Evolutionary conservation across 2,329 filamentous ascomycete species (phyloP).

Genomic region (Paraphoma chrysanthemicola): DNA sequence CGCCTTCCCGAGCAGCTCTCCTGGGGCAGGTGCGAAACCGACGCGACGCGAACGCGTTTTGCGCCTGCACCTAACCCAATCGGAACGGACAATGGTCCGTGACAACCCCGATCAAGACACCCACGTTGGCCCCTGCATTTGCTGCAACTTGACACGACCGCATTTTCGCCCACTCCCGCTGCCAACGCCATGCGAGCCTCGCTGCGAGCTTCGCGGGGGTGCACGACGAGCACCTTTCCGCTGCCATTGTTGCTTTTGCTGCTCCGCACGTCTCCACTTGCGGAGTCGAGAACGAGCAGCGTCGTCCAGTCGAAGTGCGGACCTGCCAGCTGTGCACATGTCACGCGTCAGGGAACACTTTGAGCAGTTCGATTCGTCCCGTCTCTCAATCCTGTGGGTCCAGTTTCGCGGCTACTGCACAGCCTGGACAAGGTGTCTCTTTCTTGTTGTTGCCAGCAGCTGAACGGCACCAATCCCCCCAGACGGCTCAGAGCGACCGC

Average conservation of each 20-base stretch:
- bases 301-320: slow-evolving; percentile 2
- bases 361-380: slow-evolving; percentile 30
- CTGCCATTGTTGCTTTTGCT: slow-evolving; percentile 17
- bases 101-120: slow-evolving; percentile 3
- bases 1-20: slow-evolving; percentile 8
- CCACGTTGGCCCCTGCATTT: slow-evolving; percentile 29
- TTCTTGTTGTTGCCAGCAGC: neutral
- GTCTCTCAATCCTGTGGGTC: slow-evolving; percentile 19
- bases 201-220: slow-evolving; percentile 6
- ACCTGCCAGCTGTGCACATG: slow-evolving; percentile 21
- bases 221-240: slow-evolving; percentile 8
- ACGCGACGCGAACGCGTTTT: slow-evolving; percentile 28
- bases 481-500: neutral
- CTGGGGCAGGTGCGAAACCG: slow-evolving; percentile 9
- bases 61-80: slow-evolving; percentile 13
- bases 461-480: slow-evolving; percentile 7
- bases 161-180: slow-evolving; percentile 23
- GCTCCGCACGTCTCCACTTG: slow-evolving; percentile 17
- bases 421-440: slow-evolving; percentile 8
- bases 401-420: slow-evolving; percentile 23
- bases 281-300: slow-evolving; percentile 24
- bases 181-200: slow-evolving; percentile 14
- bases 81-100: slow-evolving; percentile 10
- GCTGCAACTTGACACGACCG: slow-evolving; percentile 36
- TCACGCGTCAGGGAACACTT: slow-evolving; percentile 10